These are phyloP conservation scores for Candida silvatica DNA, from an alignment of 805 yeast genomes.

Conservation along the genomic window DNA sequence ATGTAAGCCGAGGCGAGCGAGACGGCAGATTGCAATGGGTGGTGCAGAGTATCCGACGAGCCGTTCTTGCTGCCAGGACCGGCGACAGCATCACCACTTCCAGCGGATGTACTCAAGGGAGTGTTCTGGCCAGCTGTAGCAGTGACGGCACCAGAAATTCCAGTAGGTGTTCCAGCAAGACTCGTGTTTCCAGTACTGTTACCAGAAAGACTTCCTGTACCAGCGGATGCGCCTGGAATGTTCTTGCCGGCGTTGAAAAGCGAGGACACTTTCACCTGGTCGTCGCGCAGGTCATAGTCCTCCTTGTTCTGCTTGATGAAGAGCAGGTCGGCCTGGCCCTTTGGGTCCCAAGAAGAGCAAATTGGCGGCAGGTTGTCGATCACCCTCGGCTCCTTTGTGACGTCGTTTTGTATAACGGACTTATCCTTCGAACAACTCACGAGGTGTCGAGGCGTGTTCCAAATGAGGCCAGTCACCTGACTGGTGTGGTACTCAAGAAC, in stretches of 20 bases:
- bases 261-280: slow-evolving; percentile 1
- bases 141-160: background rate
- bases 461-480: slow-evolving; percentile 48
- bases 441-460: slow-evolving; percentile 36
- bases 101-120: background rate
- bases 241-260: background rate
- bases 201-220: too few species aligned
- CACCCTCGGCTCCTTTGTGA: slow-evolving; percentile 31
- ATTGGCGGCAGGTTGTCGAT: slow-evolving; percentile 43
- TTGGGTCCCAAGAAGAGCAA: slow-evolving; percentile 49
- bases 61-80: background rate
- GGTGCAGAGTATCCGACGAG: background rate
- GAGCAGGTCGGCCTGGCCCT: slow-evolving; percentile 35
- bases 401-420: slow-evolving; percentile 37
- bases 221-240: background rate
- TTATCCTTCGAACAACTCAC: slow-evolving; percentile 47
- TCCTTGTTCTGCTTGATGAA: slow-evolving; percentile 42
- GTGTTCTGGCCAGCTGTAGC: background rate
- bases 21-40: slow-evolving; percentile 1
- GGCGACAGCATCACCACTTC: background rate
- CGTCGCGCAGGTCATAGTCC: slow-evolving; percentile 1
- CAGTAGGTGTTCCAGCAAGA: background rate
- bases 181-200: background rate
- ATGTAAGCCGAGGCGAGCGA: slow-evolving; percentile 3
- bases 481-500: slow-evolving; percentile 40